Evolutionary conservation across 2,329 filamentous ascomycete genomes (phyloP), one percentile per base, ranked within the genome.

Genomic region (Didymella pomorum): DNA sequence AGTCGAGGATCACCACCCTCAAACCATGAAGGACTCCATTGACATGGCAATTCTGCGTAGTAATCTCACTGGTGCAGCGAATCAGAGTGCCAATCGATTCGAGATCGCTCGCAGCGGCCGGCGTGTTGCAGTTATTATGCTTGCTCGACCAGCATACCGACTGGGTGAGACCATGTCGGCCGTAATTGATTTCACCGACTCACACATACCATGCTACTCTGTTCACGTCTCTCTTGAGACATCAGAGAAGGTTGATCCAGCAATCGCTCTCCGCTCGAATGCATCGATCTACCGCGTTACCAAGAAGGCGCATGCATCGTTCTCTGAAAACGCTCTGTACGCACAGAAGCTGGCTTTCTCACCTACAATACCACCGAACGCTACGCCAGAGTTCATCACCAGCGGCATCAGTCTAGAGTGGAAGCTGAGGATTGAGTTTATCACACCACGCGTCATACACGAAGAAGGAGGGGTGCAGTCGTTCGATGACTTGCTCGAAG

Each of bases 31-130:
- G 72, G 93, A 97, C 69, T 88, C 91, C 20, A 97, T 99, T 69
- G 92, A 97, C 72, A 84, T 96, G 60, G 91, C 95, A 12, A 97
- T 98, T 58, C 83, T 97, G 52, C 88, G 92, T 61, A 79, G 75
- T 70, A 76, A 76, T 66, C 80, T 89, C 65, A 84, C 87, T 0
- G 82, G 82, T 2, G 83, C 86, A 43, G 85, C 86, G n/a, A 87
- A 89, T 33, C 89, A 92, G 68, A 93, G 91, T 71, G 86, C 89
- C n/a, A 97, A 97, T 70, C 88, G 93, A 37, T 99, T 98, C 74
- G 93, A 97, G 73, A 98, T 99, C 73, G 89, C 94, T 12, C 90
- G 94, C 14, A 93, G 93, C 70, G 93, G 93, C n/a, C 88, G 89
- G 55, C 89, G 89, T n/a, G 93, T 99, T 12, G 94, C 91, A 2